Evolutionary conservation across 208 protist species (phyloP), one percentile per base, ranked within the genome.

Genomic region (Crithidia fasciculata): DNA sequence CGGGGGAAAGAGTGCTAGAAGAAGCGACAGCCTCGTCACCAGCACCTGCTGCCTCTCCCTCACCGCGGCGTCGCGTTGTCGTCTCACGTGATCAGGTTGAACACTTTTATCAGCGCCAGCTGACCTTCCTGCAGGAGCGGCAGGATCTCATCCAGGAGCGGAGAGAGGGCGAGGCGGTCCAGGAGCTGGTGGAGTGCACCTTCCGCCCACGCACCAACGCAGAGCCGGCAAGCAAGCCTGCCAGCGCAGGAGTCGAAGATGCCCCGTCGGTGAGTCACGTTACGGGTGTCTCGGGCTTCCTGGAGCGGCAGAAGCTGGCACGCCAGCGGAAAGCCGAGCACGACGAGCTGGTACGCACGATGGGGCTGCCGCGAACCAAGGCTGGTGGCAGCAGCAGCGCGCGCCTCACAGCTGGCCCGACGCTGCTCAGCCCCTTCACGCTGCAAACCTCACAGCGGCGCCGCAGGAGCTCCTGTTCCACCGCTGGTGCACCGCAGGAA

Each of bases 131-230:
- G 13, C 65, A 75, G 41, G n/a, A 60, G 57, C 68, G 57, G 45
- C 59, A 69, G 10, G 73, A 81, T 28, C 56, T 72, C 4, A 64
- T 81, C 41, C 69, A 69, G 18, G 71, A 81, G 53, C 19, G 58
- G 18, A 80, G 62, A 45, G 72, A 84, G 19, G 50, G 68, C 3
- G 67, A 84, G 72, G 49, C 57, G 47, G 60, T 75, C 65, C 78
- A 88, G 71, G 88, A 96, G 54, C 69, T 91, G 57, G 70, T 80
- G n/a, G 78, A 87, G n/a, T 96, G 91, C 64, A 96, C 91, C 3
- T 96, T 96, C 67, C 83, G 85, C 0, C 91, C 91, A 0, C 75
- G 74, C 47, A 95, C 91, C 0, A 85, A 86, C 71, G 74, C 72
- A 6, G 75, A 74, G n/a, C 45, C n/a, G 10, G 39, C 13, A 18